Conservation (phyloP, 345 rosid genomes). For the Eucalyptus guilfoylei region DNA sequence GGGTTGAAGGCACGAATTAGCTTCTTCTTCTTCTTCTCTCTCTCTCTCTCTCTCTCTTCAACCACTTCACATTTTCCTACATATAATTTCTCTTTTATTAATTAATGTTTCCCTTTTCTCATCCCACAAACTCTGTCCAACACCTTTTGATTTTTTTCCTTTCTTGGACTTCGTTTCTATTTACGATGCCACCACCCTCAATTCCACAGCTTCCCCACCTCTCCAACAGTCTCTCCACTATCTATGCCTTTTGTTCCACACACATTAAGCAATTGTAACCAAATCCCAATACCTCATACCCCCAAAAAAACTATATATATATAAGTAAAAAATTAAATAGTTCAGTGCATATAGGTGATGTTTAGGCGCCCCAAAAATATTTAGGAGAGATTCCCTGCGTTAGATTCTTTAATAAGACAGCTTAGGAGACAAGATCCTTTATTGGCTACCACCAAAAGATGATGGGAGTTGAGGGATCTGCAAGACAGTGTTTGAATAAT, state of each 20-base stretch:
- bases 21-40: conserved; percentile 1
- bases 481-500: not conserved
- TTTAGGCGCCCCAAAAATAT: not conserved
- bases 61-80: not conserved
- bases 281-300: not conserved
- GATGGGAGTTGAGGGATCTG: not conserved
- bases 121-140: not conserved
- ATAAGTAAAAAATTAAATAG: not conserved
- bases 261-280: conserved; percentile 10
- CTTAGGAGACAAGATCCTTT: not conserved
- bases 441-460: not conserved
- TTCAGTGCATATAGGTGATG: not conserved
- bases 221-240: not conserved
- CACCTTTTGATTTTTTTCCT: not conserved
- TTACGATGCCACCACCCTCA: conserved; percentile 5
- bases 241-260: conserved; percentile 6
- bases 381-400: not conserved
- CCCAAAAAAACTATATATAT: not conserved
- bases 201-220: conserved; percentile 18
- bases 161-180: conserved; percentile 15
- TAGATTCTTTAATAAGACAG: not conserved
- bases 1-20: conserved; percentile 9
- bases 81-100: not conserved
- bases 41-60: not conserved
- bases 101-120: not conserved